Conservation (phyloP, 768 basidiomycete species). For the Mycena venus region DNA sequence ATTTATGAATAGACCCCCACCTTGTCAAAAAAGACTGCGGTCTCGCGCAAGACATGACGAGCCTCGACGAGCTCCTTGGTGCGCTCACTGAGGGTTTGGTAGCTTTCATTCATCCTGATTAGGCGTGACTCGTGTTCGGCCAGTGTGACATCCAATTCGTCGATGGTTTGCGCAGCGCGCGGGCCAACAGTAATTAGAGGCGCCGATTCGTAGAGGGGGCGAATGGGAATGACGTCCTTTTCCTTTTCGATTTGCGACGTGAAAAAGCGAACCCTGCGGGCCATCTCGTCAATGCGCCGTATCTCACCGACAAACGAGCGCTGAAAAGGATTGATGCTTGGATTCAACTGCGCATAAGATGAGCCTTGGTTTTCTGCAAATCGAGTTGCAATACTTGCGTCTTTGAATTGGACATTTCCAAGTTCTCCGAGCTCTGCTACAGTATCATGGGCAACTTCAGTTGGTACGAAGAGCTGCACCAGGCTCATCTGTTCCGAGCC, state of each 20-base stretch:
- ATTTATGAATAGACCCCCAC: conserved; percentile 52
- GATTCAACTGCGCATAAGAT: conserved; percentile 78
- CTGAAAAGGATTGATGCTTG: conserved; percentile 96
- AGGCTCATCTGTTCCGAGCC: conserved; percentile 99
- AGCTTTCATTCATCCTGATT: conserved; percentile 92
- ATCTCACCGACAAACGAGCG: conserved; percentile 98
- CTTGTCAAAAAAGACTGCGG: conserved; percentile 95
- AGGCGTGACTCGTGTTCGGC: conserved; percentile 89
- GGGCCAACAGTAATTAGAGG: conserved; percentile 92
- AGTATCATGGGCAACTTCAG: conserved; percentile 97
- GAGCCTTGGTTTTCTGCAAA: conserved; percentile 2
- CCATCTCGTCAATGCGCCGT: conserved; percentile 95
- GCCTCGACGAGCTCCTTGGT: conserved; percentile 93
- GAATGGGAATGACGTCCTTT: conserved; percentile 84
- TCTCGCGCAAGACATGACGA: conserved; percentile 93
- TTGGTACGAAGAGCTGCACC: conserved; percentile 96
- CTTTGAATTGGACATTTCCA: conserved; percentile 97
- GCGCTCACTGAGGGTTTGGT: conserved; percentile 88
- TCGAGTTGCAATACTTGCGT: conserved; percentile 66
- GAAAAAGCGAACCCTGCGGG: conserved; percentile 94
- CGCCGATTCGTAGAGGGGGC: conserved; percentile 88
- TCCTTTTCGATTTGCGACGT: conserved; percentile 87
- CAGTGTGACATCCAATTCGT: conserved; percentile 91
- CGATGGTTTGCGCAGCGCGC: conserved; percentile 92
- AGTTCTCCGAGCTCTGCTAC: conserved; percentile 96